These are phyloP conservation scores for Pseudozyma thailandica DNA, from an alignment of 1,284 basidiomycete species.

Conservation along the genomic window DNA sequence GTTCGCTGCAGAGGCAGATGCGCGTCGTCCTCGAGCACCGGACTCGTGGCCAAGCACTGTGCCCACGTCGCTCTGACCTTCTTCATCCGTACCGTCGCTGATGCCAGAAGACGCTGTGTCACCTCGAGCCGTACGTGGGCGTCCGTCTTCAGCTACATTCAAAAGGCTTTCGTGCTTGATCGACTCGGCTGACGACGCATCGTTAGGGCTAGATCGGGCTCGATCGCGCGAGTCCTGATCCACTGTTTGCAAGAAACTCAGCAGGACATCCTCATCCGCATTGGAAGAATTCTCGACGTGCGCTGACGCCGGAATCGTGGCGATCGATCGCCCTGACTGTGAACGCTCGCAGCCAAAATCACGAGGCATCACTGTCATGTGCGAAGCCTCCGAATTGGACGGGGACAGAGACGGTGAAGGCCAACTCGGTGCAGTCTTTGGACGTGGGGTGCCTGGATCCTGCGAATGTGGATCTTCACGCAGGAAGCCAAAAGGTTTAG, in stretches of 20 bases:
- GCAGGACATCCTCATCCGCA: constrained; percentile 27
- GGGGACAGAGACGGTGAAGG: constrained; percentile 29
- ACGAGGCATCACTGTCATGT: constrained; percentile 21
- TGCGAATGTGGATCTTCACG: constrained; percentile 3
- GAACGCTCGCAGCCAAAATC: not conserved
- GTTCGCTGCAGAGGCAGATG: constrained; percentile 4
- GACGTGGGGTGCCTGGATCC: constrained; percentile 17
- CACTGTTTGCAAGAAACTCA: constrained; percentile 40
- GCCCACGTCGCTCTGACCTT: constrained; percentile 4
- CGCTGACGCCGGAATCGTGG: not conserved
- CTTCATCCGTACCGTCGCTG: constrained; percentile 9
- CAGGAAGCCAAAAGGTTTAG: constrained; percentile 2
- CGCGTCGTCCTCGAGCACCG: constrained; percentile 12
- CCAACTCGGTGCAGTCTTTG: constrained; percentile 37
- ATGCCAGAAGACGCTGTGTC: constrained; percentile 25
- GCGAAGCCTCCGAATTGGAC: constrained; percentile 22
- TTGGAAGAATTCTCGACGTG: not conserved
- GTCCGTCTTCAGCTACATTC: constrained; percentile 12
- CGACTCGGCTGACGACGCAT: not conserved
- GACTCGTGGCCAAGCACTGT: not conserved
- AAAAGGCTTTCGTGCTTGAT: not conserved
- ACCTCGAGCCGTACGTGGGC: constrained; percentile 38
- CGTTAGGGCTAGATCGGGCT: not conserved
- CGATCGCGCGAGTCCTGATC: constrained; percentile 40
- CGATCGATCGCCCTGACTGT: not conserved